phyloP scores from a whole-genome alignment of 257 asterid species.

The Anisodus tanguticus region DNA sequence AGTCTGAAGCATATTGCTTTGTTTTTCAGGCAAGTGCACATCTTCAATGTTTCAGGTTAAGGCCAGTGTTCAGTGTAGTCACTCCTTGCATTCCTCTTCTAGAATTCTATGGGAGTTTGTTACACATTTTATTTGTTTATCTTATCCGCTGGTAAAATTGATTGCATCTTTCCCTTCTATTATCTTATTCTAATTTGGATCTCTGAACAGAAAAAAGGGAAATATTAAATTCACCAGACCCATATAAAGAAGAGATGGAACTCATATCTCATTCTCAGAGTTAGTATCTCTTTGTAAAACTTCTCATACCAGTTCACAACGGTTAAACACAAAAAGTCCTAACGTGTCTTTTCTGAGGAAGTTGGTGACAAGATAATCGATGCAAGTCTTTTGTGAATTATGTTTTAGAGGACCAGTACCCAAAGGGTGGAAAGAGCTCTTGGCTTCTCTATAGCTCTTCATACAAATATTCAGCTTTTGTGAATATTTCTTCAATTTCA shows the following conservation, averaged over 20 bases:
- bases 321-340: background rate
- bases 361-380: background rate
- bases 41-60: background rate
- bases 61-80: background rate
- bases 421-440: background rate
- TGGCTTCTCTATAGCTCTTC: background rate
- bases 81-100: background rate
- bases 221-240: background rate
- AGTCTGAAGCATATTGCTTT: background rate
- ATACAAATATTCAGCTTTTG: background rate
- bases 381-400: background rate
- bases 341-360: background rate
- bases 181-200: background rate
- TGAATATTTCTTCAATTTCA: background rate
- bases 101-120: background rate
- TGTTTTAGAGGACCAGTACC: background rate
- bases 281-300: background rate
- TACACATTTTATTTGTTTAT: background rate
- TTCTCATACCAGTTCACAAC: background rate
- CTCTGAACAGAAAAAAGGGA: background rate
- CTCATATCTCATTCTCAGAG: background rate
- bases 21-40: background rate
- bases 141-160: background rate
- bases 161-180: background rate
- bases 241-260: background rate